Conservation (phyloP, 768 basidiomycete genomes). For the Russula brevipes region DNA sequence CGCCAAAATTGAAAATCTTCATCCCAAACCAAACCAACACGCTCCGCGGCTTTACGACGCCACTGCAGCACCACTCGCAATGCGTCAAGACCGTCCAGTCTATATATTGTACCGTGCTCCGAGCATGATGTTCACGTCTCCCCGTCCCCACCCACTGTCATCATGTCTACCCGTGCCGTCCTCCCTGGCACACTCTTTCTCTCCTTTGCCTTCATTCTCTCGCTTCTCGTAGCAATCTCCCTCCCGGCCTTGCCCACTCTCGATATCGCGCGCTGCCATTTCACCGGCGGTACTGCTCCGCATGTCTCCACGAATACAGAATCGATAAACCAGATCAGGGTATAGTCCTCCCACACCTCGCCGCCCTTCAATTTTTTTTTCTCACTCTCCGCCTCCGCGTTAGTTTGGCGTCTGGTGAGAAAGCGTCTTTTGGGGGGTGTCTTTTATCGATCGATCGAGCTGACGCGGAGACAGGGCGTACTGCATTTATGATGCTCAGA, state of each 20-base stretch:
- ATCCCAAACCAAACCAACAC: background rate
- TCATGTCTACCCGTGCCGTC: slow-evolving; percentile 43
- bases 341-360: background rate
- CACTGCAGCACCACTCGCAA: background rate
- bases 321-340: slow-evolving; percentile 48
- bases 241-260: slow-evolving; percentile 62
- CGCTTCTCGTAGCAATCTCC: slow-evolving; percentile 64
- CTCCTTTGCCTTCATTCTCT: slow-evolving; percentile 57
- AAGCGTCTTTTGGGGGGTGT: background rate
- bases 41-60: background rate
- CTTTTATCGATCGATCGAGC: background rate
- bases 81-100: background rate
- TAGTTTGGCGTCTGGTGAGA: slow-evolving; percentile 70
- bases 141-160: background rate
- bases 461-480: slow-evolving; percentile 44
- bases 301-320: slow-evolving; percentile 27
- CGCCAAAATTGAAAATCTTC: background rate
- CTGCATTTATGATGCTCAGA: slow-evolving; percentile 44
- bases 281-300: slow-evolving; percentile 31
- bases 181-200: slow-evolving; percentile 56
- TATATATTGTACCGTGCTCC: slow-evolving; percentile 1
- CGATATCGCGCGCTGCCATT: slow-evolving; percentile 59
- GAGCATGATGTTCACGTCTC: background rate
- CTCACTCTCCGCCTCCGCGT: slow-evolving; percentile 1
- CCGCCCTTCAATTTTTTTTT: background rate